phyloP scores from a whole-genome alignment of 73 alveolate genomes.

The Diophrys sp. region DNA sequence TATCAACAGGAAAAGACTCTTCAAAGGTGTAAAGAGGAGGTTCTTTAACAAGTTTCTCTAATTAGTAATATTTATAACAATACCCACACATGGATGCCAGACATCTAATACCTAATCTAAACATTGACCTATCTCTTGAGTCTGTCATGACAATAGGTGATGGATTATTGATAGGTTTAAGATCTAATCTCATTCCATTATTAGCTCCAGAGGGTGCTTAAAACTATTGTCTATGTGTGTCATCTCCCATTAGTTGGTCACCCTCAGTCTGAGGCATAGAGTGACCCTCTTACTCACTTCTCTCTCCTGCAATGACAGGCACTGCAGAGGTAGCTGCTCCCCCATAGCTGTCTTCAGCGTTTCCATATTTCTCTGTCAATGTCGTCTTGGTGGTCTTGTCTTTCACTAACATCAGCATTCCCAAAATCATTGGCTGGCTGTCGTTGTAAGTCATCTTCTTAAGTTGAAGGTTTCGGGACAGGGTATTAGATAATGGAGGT shows the following conservation, averaged over 20 bases:
- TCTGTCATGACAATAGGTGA: slow-evolving; percentile 2
- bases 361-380: too few relatives aligned
- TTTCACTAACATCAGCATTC: too few relatives aligned
- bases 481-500: too few relatives aligned
- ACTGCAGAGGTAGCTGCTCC: neutral
- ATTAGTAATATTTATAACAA: neutral
- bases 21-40: slow-evolving; percentile 31
- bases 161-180: slow-evolving; percentile 2
- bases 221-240: neutral
- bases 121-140: slow-evolving; percentile 10
- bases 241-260: neutral
- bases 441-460: too few relatives aligned
- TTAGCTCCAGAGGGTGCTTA: neutral
- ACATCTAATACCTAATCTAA: slow-evolving; percentile 8
- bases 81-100: slow-evolving; percentile 10
- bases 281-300: neutral
- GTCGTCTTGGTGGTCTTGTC: too few relatives aligned
- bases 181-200: neutral
- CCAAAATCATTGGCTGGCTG: too few relatives aligned
- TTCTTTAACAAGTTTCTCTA: neutral
- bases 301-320: neutral
- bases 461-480: too few relatives aligned
- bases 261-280: neutral
- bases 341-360: too few relatives aligned
- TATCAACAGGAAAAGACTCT: slow-evolving; percentile 15